Evolutionary conservation across 768 basidiomycete species (phyloP).

Genomic region (Saitozyma sp.): DNA sequence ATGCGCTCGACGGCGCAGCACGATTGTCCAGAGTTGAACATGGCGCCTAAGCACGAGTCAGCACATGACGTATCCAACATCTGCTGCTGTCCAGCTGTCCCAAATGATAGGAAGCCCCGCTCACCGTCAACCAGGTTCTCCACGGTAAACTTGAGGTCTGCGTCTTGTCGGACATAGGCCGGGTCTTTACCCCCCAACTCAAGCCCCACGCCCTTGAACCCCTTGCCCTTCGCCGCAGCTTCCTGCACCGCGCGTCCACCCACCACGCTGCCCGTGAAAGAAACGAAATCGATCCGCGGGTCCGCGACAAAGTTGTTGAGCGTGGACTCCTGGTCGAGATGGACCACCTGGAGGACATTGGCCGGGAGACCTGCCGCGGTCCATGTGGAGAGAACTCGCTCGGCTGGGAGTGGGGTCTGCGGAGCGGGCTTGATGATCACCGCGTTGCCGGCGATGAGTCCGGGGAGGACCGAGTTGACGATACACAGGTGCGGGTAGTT

Average conservation of each 20-base stretch:
- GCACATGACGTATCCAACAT: neutral
- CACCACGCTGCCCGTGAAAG: slow-evolving; percentile 84
- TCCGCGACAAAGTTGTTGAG: slow-evolving; percentile 69
- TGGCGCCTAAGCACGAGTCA: slow-evolving; percentile 62
- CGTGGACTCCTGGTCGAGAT: slow-evolving; percentile 53
- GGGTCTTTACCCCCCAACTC: slow-evolving; percentile 99
- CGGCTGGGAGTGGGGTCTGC: slow-evolving; percentile 86
- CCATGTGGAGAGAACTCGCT: slow-evolving; percentile 71
- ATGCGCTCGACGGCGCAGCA: slow-evolving; percentile 93
- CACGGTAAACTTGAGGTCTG: slow-evolving; percentile 76
- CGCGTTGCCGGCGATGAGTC: slow-evolving; percentile 81
- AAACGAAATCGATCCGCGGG: slow-evolving; percentile 71
- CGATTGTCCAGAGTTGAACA: slow-evolving; percentile 97
- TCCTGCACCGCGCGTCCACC: slow-evolving; percentile 74
- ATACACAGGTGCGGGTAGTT: slow-evolving; percentile 89
- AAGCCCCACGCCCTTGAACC: slow-evolving; percentile 83
- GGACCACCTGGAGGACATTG: slow-evolving; percentile 60
- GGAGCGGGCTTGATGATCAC: slow-evolving; percentile 94
- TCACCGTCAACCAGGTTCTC: slow-evolving; percentile 86
- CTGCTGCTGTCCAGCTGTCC: neutral
- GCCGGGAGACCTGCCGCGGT: slow-evolving; percentile 74
- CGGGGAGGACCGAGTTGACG: slow-evolving; percentile 89
- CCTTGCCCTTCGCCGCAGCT: slow-evolving; percentile 64
- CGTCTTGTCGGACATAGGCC: slow-evolving; percentile 87
- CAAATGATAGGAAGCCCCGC: slow-evolving; percentile 12